Evolutionary conservation across 257 asterid species (phyloP).

Genomic region (Paulownia fortunei): DNA sequence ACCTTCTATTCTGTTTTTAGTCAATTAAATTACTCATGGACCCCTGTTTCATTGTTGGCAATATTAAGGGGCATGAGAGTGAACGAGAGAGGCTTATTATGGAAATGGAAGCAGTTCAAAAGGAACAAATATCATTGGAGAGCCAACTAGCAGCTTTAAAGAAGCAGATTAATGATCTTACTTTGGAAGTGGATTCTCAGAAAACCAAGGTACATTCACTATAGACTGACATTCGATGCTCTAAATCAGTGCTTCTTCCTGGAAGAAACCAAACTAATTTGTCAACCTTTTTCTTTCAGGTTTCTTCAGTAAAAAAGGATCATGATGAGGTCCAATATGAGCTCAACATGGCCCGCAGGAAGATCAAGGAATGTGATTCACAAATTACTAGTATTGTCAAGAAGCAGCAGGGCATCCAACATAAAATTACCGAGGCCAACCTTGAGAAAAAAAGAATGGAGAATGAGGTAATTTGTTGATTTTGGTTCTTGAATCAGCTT

Average conservation of each 20-base stretch:
- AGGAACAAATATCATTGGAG: slow-evolving; percentile 72
- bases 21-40: slow-evolving; percentile 17
- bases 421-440: slow-evolving; percentile 70
- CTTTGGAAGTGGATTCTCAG: slow-evolving; percentile 66
- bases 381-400: slow-evolving; percentile 73
- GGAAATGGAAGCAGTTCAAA: slow-evolving; percentile 92
- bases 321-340: slow-evolving; percentile 67
- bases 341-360: slow-evolving; percentile 74
- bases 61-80: slow-evolving; percentile 82
- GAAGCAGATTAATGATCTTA: slow-evolving; percentile 63
- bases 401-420: slow-evolving; percentile 75
- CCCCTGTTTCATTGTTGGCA: slow-evolving; percentile 28
- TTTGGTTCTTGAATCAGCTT: slow-evolving; percentile 29
- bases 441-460: slow-evolving; percentile 92
- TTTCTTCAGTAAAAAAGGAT: slow-evolving; percentile 55
- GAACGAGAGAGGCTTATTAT: slow-evolving; percentile 80
- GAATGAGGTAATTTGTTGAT: slow-evolving; percentile 68
- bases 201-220: slow-evolving; percentile 61
- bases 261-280: slow-evolving; percentile 19
- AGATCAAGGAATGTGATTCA: slow-evolving; percentile 89
- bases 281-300: slow-evolving; percentile 47
- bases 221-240: slow-evolving; percentile 18
- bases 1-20: slow-evolving; percentile 8
- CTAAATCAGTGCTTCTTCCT: slow-evolving; percentile 6
- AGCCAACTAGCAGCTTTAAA: slow-evolving; percentile 63